Percentiles rank a stretch among this genome's conserved stretches.
These are phyloP conservation scores for Diospyros kaki DNA, from an alignment of 148 eudicot species.

Conservation along the genomic window DNA sequence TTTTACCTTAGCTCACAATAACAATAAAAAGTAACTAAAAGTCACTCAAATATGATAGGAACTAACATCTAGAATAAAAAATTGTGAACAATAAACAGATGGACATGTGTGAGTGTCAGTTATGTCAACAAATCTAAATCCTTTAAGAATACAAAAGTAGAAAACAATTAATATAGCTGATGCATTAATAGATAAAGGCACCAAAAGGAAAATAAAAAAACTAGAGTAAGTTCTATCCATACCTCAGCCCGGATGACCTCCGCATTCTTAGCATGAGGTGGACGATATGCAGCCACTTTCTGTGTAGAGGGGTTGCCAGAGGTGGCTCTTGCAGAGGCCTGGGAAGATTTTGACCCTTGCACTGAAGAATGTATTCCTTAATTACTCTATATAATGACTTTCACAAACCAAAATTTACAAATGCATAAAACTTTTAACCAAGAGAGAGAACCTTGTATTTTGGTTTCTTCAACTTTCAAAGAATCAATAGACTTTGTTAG, in stretches of 20 bases:
- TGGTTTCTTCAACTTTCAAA: conserved; percentile 58
- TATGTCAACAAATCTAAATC: not conserved
- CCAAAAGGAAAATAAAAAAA: not conserved
- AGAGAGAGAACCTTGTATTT: conserved; percentile 54
- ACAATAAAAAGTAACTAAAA: too few species aligned
- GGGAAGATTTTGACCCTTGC: conserved; percentile 64
- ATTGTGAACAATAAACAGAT: not conserved
- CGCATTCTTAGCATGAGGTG: conserved; percentile 90
- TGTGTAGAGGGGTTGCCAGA: conserved; percentile 44
- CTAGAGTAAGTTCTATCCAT: conserved; percentile 7
- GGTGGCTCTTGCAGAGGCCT: conserved; percentile 41
- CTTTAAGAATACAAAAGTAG: not conserved
- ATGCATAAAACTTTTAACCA: not conserved
- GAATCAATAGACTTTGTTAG: conserved; percentile 66
- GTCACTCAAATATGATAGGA: not conserved
- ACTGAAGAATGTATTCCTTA: conserved; percentile 29
- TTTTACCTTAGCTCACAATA: not conserved
- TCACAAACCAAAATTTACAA: not conserved
- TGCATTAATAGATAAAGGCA: not conserved
- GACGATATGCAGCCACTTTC: conserved; percentile 94
- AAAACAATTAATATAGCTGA: not conserved
- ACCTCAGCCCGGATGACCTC: conserved; percentile 88
- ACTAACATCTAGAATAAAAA: not conserved
- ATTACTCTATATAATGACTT: conserved; percentile 2
- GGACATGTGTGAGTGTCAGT: too few species aligned